These are phyloP conservation scores for Globisporangium recalcitrans DNA, from an alignment of 352 stramenopile species.

Conservation along the genomic window DNA sequence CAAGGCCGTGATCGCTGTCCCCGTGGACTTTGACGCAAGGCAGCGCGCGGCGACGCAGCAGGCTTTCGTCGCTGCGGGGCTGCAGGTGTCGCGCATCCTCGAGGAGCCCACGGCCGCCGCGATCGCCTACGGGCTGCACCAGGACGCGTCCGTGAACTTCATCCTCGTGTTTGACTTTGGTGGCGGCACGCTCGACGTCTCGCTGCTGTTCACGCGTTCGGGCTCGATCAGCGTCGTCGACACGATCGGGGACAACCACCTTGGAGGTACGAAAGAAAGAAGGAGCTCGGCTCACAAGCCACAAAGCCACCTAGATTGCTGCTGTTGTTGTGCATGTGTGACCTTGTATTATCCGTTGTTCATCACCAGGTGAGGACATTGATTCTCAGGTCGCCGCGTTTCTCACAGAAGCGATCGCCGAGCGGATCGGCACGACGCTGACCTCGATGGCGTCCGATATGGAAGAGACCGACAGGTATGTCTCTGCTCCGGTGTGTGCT, in stretches of 20 bases:
- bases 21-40: slow-evolving; percentile 87
- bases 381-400: slow-evolving; percentile 89
- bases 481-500: neutral
- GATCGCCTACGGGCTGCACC: slow-evolving; percentile 96
- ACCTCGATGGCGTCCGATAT: slow-evolving; percentile 22
- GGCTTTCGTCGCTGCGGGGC: slow-evolving; percentile 83
- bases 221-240: slow-evolving; percentile 90
- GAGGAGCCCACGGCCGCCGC: slow-evolving; percentile 98
- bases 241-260: slow-evolving; percentile 92
- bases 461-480: slow-evolving; percentile 17
- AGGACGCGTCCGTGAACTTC: slow-evolving; percentile 88
- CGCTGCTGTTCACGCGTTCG: slow-evolving; percentile 93
- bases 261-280: slow-evolving; percentile 56
- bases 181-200: slow-evolving; percentile 95
- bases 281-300: neutral
- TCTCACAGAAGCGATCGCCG: slow-evolving; percentile 80
- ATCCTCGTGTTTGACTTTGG: slow-evolving; percentile 98
- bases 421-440: slow-evolving; percentile 26
- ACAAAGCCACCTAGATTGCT: too few species aligned
- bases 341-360: neutral
- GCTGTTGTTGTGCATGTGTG: too few species aligned
- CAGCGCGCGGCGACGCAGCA: slow-evolving; percentile 84
- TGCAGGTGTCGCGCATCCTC: slow-evolving; percentile 93
- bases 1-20: slow-evolving; percentile 87
- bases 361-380: slow-evolving; percentile 79